phyloP scores from a whole-genome alignment of 2,329 filamentous ascomycete species.

The Ascochyta koolunga region DNA sequence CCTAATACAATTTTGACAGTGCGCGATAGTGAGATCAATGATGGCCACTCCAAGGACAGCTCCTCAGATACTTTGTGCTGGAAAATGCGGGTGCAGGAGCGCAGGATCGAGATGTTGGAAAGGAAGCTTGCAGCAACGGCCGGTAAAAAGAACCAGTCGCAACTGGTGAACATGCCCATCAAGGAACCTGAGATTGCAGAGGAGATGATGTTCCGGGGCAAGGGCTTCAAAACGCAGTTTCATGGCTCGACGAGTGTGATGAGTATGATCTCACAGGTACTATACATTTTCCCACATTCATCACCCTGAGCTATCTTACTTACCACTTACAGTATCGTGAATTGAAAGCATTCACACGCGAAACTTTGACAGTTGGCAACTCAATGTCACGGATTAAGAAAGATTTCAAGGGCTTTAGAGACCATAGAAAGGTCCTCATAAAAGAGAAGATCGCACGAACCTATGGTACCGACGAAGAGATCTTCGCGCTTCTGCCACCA shows the following conservation, averaged over 20 bases:
- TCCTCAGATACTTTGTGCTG: slow-evolving; percentile 31
- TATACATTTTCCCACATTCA: no score
- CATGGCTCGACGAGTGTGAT: slow-evolving; percentile 52
- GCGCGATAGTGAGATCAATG: slow-evolving; percentile 7
- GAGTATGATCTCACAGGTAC: slow-evolving; percentile 44
- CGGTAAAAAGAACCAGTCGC: slow-evolving; percentile 22
- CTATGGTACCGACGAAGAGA: slow-evolving; percentile 37
- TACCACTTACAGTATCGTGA: slow-evolving; percentile 40
- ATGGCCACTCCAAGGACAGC: slow-evolving; percentile 4
- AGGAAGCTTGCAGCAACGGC: slow-evolving; percentile 34
- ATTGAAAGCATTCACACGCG: slow-evolving; percentile 42
- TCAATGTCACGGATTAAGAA: slow-evolving; percentile 38
- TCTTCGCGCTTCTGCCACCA: slow-evolving; percentile 46
- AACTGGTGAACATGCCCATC: slow-evolving; percentile 18
- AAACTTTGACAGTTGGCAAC: slow-evolving; percentile 37
- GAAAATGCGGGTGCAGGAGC: slow-evolving; percentile 41
- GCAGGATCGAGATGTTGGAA: slow-evolving; percentile 40
- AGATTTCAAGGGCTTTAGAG: slow-evolving; percentile 44
- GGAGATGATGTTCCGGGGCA: slow-evolving; percentile 52
- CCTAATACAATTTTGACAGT: slow-evolving; percentile 6
- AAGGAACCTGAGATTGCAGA: slow-evolving; percentile 36
- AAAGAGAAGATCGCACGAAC: slow-evolving; percentile 29
- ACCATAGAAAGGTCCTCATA: slow-evolving; percentile 32
- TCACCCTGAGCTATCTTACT: not conserved
- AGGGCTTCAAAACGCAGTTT: slow-evolving; percentile 54